Base-by-base conservation (phyloP, 257 asterid genomes). In the Apocynum venetum region DNA sequence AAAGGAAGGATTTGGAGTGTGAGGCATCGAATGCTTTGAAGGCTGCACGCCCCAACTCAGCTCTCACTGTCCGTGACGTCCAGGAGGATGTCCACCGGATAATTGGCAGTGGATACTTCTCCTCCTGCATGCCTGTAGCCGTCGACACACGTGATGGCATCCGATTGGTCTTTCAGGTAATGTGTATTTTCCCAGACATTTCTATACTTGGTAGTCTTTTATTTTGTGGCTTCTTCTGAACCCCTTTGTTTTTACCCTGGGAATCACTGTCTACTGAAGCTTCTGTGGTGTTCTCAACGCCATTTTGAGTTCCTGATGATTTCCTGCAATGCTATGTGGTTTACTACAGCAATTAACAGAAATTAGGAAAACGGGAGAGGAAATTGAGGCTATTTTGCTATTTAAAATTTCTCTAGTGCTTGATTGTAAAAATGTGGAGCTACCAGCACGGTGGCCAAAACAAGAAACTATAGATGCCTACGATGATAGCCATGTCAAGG, bases 111-210 rank as follows among this genome's bases (percentile, higher is more conserved):
- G 97, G 98, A 0, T 93, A 93, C 79, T 96, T 96, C 83, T 88
- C 85, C 81, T 96, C 99, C 38, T 96, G 97, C 79, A 88, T 91
- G 92, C 99, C 98, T 0, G 97, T 96, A 1, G 99, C 98, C 0
- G 97, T 93, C 19, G 99, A 96, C 82, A 93, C 99, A 12, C 90
- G 97, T 48, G 99, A 96, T 75, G 99, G 99, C 70, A 93, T 96
- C 80, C 90, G 96, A 72, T 85, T 96, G 88, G 88, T 90, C 77
- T 96, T 91, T 84, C 97, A 96, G 99, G 98, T 93, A 89, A 52
- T 60, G 31, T 43, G 31, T 57, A 56, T 17, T 53, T 55, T 6
- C 46, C 14, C 72, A 67, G 36, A 25, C 2, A 19, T 8, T 60
- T 13, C 3, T 13, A 2, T 53, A 13, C 59, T 53, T 15, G 19